Percentiles rank a stretch among this genome's conserved stretches.
Evolutionary conservation across 345 rosid genomes (phyloP).

Genomic region (Carallia pectinifolia): DNA sequence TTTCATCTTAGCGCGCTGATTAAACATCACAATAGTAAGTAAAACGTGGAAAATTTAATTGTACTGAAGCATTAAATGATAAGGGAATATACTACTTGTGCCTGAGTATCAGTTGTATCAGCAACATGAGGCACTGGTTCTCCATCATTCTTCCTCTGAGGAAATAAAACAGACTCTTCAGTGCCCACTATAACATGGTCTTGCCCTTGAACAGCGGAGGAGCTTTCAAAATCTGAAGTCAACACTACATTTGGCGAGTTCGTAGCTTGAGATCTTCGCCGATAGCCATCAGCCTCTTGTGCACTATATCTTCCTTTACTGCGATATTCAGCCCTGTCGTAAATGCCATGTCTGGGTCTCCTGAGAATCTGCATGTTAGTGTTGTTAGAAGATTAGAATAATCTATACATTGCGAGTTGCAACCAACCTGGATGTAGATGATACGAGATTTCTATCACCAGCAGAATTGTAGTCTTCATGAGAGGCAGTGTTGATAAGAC

Average conservation of each 20-base stretch:
- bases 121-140: conserved; percentile 33
- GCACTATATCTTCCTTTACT: conserved; percentile 49
- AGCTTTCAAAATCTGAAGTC: conserved; percentile 37
- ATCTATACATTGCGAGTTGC: conserved; percentile 20
- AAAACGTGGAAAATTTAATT: too few relatives aligned
- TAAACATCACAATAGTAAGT: not conserved
- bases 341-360: conserved; percentile 58
- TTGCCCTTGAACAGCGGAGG: conserved; percentile 34
- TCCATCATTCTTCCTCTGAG: conserved; percentile 40
- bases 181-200: conserved; percentile 30
- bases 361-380: conserved; percentile 49
- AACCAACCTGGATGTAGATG: conserved; percentile 57
- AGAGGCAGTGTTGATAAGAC: conserved; percentile 29
- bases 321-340: conserved; percentile 53
- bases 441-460: conserved; percentile 42
- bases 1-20: conserved; percentile 72
- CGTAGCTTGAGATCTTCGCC: conserved; percentile 39
- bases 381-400: conserved; percentile 25
- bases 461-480: conserved; percentile 38
- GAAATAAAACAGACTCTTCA: conserved; percentile 34
- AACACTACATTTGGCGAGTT: conserved; percentile 33
- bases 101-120: conserved; percentile 55
- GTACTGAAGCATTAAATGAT: not conserved
- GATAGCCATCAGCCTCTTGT: conserved; percentile 61
- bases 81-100: conserved; percentile 36